A percentile compares a stretch with the other conserved stretches of the same genome.
Evolutionary conservation across 352 stramenopile genomes (phyloP).

Genomic region (Thalassiosira oceanica): DNA sequence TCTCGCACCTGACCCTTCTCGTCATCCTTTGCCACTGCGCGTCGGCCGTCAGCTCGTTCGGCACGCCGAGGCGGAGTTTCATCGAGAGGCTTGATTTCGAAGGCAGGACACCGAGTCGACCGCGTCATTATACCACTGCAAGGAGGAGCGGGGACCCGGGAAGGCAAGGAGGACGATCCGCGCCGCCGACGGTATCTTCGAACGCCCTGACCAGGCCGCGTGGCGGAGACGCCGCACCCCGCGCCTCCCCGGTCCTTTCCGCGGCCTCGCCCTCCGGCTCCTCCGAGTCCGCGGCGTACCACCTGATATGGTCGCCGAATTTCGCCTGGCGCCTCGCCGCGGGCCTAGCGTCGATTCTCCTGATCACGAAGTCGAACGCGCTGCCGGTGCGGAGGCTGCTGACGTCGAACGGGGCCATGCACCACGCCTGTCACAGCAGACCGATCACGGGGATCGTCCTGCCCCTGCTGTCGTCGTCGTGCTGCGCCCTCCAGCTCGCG

Average conservation of each 20-base stretch:
- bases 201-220: neutral
- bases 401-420: constrained; percentile 4
- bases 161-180: no score
- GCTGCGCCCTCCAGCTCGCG: constrained; percentile 71
- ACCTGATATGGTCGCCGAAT: constrained; percentile 61
- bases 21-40: no score
- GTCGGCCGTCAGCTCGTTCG: no score
- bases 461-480: constrained; percentile 64
- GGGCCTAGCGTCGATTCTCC: no score
- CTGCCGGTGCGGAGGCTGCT: constrained; percentile 11
- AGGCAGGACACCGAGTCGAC: no score
- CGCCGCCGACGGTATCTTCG: neutral
- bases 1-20: no score
- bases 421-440: constrained; percentile 6
- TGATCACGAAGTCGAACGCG: no score
- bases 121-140: no score
- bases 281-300: constrained; percentile 33
- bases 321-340: no score
- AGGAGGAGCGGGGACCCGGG: no score
- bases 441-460: constrained; percentile 38
- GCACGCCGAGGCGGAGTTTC: no score
- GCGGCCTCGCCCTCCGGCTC: neutral
- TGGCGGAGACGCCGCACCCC: neutral
- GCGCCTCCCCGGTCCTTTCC: neutral
- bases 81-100: no score